Base-by-base conservation (phyloP, 768 basidiomycete genomes). In the Polyporus arcularius region DNA sequence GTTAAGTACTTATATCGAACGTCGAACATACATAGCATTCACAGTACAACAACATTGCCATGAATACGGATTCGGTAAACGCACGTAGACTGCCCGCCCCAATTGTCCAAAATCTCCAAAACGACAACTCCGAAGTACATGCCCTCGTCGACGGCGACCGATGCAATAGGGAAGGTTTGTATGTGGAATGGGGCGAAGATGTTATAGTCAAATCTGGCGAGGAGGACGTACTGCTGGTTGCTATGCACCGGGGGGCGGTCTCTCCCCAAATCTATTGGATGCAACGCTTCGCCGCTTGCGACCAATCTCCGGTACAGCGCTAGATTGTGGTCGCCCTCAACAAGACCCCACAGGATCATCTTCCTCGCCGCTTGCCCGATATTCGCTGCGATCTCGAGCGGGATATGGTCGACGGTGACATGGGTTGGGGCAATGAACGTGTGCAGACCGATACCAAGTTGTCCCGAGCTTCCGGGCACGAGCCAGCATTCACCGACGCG, bases 351-450 rank as follows among this genome's bases (percentile, higher is more conserved):
- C 21, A 55, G 10, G 6, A 55, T 10, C 42, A 55, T 45, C 21
- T 38, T 26, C 14, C 54, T 41, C 15, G 54, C 42, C 8, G 54
- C 54, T 11, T 39, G 14, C 2, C n/a, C 43, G 42, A 35, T 30
- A 15, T 55, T 42, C 5, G 43, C 11, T 12, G 54, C 43, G 31
- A 55, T n/a, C n/a, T 43, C 41, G 42, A 31, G 43, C 30, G 54
- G 54, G n/a, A 55, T 45, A 9, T 55, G 43, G 11, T 55, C 54
- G 43, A 55, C 18, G 28, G 54, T 55, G 15, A 55, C 54, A 11
- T 45, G 54, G 26, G 47, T 28, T 7, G 21, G 4, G 54, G 41
- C 32, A 32, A 38, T 16, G 16, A 45, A 21, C 8, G 16, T 21
- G 43, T 16, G 43, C 11, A 45, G 43, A 21, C 43, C 43, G 43